Evolutionary conservation across 495 filamentous ascomycete species (phyloP).

Genomic region (Aspergillus funiculosus): DNA sequence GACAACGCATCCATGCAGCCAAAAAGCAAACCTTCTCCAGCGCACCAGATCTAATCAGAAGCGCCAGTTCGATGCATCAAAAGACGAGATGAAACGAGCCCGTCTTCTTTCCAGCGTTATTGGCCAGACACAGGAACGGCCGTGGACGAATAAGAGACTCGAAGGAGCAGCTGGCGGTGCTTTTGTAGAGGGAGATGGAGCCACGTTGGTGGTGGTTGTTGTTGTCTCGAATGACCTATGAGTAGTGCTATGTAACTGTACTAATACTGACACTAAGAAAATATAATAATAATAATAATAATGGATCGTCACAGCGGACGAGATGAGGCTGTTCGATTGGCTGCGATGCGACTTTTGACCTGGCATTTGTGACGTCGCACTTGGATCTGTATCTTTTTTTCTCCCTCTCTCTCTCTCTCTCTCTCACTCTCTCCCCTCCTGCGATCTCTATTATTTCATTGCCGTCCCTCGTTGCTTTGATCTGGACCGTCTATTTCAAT

Average conservation of each 20-base stretch:
- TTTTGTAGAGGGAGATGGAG: too few relatives aligned
- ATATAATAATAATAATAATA: too few relatives aligned
- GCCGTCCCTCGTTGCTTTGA: background rate
- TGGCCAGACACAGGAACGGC: conserved; percentile 3
- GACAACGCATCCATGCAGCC: too few relatives aligned
- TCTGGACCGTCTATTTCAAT: background rate
- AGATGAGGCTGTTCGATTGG: background rate
- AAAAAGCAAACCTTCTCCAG: too few relatives aligned
- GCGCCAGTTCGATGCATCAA: too few relatives aligned
- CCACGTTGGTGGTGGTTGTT: conserved; percentile 10
- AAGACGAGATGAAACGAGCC: too few relatives aligned
- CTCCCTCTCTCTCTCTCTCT: background rate
- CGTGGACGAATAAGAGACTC: conserved; percentile 7
- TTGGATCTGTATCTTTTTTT: conserved; percentile 1
- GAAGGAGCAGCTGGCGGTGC: background rate
- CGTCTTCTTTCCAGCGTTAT: background rate
- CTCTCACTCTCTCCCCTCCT: conserved; percentile 1
- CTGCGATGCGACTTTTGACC: background rate
- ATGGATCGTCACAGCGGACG: too few relatives aligned
- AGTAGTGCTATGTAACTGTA: too few relatives aligned
- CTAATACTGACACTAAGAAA: too few relatives aligned
- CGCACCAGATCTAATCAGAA: too few relatives aligned
- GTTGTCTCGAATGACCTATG: too few relatives aligned
- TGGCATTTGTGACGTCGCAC: conserved; percentile 15
- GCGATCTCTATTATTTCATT: conserved; percentile 1